Base-by-base conservation (phyloP, 495 filamentous ascomycete species). In the Penicillium dipodomyicola region DNA sequence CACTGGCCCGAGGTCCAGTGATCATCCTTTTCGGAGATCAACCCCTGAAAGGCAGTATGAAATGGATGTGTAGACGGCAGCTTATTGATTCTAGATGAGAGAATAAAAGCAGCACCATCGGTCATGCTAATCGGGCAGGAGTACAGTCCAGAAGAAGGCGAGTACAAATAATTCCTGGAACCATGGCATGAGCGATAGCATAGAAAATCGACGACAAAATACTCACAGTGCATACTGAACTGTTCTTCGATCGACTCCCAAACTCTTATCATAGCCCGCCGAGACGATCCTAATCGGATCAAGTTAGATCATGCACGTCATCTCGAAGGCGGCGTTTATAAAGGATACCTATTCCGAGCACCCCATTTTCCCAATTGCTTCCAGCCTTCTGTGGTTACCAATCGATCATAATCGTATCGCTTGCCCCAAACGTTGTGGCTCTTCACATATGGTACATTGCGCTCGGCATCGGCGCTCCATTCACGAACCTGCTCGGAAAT, bases 1-100 rank as follows among this genome's bases (percentile, higher is more conserved):
- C 89, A 93, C 65, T 92, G 89, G 0, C 89, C 88, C 30, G 80
- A 85, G 5, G 88, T 91, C 88, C 88, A 91, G 15, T 81, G 78
- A 4, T 85, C 77, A 54, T 88, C 79, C 8, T 29, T 51, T 7
- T 84, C 77, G 5, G 82, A 83, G 25, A 76, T 81, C 10, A 89
- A 64, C 14, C 72, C 71, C 12, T 74, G 59, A 25, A 65, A 82
- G 75, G 45, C 83, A 73, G 30, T 70, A 60, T 57, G 79, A 65
- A 65, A 90, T 72, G 48, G 87, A 70, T 66, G 72, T 20, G 50
- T 58, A 22, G 48, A 62, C 20, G 57, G 65, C 12, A 67, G 49
- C 3, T 43, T 48, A 4, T 52, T 64, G 49, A 88, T 67, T 52
- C 85, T 82, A 6, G 71, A 71, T 11, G 75, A 68, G 1, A 91